Percentiles rank a stretch among this genome's conserved stretches.
Evolutionary conservation across 768 basidiomycete genomes (phyloP).

Genomic region (Naganishia onofrii): DNA sequence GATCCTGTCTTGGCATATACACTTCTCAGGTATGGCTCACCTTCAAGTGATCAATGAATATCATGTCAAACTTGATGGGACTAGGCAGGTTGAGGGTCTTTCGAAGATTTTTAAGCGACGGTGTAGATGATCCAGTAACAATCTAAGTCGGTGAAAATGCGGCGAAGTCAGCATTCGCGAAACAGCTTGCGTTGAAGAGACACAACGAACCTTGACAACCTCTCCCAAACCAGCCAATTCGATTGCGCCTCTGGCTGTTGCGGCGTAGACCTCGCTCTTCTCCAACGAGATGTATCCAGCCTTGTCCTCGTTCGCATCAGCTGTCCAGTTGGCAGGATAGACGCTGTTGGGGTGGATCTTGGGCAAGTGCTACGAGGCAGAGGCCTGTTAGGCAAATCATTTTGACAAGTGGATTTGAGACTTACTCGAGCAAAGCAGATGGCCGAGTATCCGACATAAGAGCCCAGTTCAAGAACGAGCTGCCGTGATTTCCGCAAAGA

Average conservation of each 20-base stretch:
- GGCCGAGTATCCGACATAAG: conserved; percentile 50
- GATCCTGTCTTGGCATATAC: not conserved
- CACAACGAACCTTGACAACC: conserved; percentile 42
- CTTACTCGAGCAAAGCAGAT: conserved; percentile 46
- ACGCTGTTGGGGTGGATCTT: conserved; percentile 37
- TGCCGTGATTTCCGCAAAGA: conserved; percentile 16
- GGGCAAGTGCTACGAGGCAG: conserved; percentile 36
- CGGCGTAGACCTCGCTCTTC: conserved; percentile 45
- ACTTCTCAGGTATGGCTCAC: not conserved
- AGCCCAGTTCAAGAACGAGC: conserved; percentile 47
- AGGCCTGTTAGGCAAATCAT: not conserved
- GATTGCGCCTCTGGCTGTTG: conserved; percentile 42
- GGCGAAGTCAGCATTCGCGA: not conserved
- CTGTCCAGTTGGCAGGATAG: conserved; percentile 43
- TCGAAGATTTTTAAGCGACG: conserved; percentile 37
- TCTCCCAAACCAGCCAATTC: conserved; percentile 44
- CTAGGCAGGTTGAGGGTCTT: conserved; percentile 44
- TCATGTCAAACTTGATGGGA: conserved; percentile 46
- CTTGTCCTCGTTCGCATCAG: conserved; percentile 33
- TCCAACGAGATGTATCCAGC: conserved; percentile 49
- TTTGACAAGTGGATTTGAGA: not conserved
- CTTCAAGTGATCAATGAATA: conserved; percentile 50
- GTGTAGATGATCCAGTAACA: conserved; percentile 43
- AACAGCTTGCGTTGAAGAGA: not conserved
- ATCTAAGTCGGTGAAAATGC: conserved; percentile 32